A percentile compares a stretch with the other conserved stretches of the same genome.
These are phyloP conservation scores for Pseudocercospora pini-densiflorae DNA, from an alignment of 2,329 filamentous ascomycete species.

Conservation along the genomic window DNA sequence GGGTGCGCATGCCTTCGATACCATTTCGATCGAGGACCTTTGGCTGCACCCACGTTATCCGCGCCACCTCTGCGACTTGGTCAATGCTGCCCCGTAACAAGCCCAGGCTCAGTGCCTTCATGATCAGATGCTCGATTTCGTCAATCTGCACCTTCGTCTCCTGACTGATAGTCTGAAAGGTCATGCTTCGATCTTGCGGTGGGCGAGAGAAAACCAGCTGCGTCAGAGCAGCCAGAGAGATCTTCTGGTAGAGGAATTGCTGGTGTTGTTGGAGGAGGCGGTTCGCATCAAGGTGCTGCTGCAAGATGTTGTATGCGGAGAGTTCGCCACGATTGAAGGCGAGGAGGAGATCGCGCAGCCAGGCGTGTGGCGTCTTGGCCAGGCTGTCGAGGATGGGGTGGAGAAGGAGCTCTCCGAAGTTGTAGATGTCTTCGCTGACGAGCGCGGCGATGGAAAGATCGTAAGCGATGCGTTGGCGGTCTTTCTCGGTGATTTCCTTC, in stretches of 20 bases:
- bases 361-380: constrained; percentile 73
- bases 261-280: constrained; percentile 78
- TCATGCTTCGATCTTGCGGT: constrained; percentile 93
- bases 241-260: constrained; percentile 92
- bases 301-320: constrained; percentile 80
- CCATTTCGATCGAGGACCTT: constrained; percentile 96
- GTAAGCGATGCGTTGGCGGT: constrained; percentile 84
- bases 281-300: constrained; percentile 72
- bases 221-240: constrained; percentile 92
- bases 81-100: constrained; percentile 91
- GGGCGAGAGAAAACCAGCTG: constrained; percentile 96
- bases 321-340: constrained; percentile 97
- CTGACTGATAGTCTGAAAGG: constrained; percentile 82
- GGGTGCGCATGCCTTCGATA: constrained; percentile 87
- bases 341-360: constrained; percentile 94
- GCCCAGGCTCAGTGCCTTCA: constrained; percentile 97
- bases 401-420: constrained; percentile 97
- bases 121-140: constrained; percentile 97
- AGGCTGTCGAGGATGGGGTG: constrained; percentile 94
- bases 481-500: constrained; percentile 70
- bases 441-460: constrained; percentile 91
- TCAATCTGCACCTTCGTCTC: constrained; percentile 91
- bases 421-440: constrained; percentile 95
- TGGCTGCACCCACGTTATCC: constrained; percentile 98
- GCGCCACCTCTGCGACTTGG: constrained; percentile 90